Evolutionary conservation across 768 basidiomycete genomes (phyloP).

Genomic region (Crassisporium funariophilum): DNA sequence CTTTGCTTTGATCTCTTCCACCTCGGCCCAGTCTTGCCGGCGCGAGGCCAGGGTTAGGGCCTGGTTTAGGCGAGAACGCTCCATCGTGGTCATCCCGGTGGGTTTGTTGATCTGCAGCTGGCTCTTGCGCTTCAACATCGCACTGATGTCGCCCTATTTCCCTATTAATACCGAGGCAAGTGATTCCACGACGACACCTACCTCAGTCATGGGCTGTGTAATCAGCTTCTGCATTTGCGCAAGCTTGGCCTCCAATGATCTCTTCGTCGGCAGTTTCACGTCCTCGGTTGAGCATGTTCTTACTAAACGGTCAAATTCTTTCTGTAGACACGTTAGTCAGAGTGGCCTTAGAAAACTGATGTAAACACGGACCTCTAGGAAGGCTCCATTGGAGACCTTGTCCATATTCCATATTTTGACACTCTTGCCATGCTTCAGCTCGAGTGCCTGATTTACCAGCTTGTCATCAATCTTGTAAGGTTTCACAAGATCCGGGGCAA

Average conservation of each 20-base stretch:
- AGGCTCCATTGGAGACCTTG: slow-evolving; percentile 77
- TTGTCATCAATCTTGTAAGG: slow-evolving; percentile 74
- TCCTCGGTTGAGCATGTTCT: slow-evolving; percentile 49
- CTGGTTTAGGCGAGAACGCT: slow-evolving; percentile 68
- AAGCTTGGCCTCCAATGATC: slow-evolving; percentile 64
- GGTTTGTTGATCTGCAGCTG: slow-evolving; percentile 35
- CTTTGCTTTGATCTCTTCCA: slow-evolving; percentile 60
- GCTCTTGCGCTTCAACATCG: slow-evolving; percentile 74
- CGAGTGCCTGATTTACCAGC: slow-evolving; percentile 63
- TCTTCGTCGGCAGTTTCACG: slow-evolving; percentile 67
- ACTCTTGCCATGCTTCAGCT: slow-evolving; percentile 78
- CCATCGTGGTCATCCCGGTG: slow-evolving; percentile 46
- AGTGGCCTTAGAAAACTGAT: too few relatives aligned
- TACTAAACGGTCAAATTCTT: slow-evolving; percentile 69
- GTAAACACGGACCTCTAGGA: slow-evolving; percentile 64
- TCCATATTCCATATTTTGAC: slow-evolving; percentile 72
- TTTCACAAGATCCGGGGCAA: slow-evolving; percentile 55
- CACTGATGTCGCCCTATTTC: slow-evolving; percentile 74
- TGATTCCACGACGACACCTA: slow-evolving; percentile 25
- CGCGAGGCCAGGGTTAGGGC: slow-evolving; percentile 74
- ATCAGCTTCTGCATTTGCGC: slow-evolving; percentile 61
- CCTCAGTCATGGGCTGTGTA: slow-evolving; percentile 78
- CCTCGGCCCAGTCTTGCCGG: slow-evolving; percentile 69
- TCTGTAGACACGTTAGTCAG: too few relatives aligned
- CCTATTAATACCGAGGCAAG: background rate